phyloP scores from a whole-genome alignment of 768 basidiomycete species.

The Boletus fagicola region DNA sequence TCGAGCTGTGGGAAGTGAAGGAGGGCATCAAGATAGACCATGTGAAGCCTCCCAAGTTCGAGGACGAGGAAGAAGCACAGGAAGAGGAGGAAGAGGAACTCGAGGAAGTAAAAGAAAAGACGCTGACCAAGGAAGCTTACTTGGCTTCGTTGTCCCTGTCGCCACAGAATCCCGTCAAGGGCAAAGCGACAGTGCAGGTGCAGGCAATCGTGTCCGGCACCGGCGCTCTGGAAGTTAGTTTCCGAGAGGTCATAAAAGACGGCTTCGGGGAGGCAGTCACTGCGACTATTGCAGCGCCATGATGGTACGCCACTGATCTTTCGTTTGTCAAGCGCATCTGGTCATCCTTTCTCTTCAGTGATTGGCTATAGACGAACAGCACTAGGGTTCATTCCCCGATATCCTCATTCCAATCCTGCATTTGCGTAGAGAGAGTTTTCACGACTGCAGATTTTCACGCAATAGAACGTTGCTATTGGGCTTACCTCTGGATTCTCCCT shows the following conservation, averaged over 20 bases:
- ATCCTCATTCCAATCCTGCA: conserved; percentile 59
- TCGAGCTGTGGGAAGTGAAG: conserved; percentile 77
- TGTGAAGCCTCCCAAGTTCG: conserved; percentile 44
- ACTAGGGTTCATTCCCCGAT: conserved; percentile 44
- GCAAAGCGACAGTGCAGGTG: conserved; percentile 52
- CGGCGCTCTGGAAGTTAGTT: conserved; percentile 38
- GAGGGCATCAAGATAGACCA: conserved; percentile 67
- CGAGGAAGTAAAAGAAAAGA: conserved; percentile 63
- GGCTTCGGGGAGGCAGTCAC: conserved; percentile 35
- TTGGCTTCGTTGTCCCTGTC: conserved; percentile 39
- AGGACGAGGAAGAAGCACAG: conserved; percentile 45
- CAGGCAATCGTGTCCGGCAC: conserved; percentile 35
- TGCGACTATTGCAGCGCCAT: conserved; percentile 26
- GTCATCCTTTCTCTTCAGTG: not conserved
- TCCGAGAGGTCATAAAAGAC: conserved; percentile 38
- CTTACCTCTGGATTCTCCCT: conserved; percentile 51
- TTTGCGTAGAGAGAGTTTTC: conserved; percentile 14
- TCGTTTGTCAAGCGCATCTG: not conserved
- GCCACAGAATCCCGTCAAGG: conserved; percentile 40
- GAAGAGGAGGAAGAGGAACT: conserved; percentile 57
- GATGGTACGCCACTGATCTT: conserved; percentile 9
- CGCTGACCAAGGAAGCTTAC: conserved; percentile 51
- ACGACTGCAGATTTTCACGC: conserved; percentile 1
- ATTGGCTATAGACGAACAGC: conserved; percentile 6
- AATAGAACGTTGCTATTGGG: conserved; percentile 4